Conservation (phyloP, 805 yeast species). For the Crinitomyces ghanaensis region DNA sequence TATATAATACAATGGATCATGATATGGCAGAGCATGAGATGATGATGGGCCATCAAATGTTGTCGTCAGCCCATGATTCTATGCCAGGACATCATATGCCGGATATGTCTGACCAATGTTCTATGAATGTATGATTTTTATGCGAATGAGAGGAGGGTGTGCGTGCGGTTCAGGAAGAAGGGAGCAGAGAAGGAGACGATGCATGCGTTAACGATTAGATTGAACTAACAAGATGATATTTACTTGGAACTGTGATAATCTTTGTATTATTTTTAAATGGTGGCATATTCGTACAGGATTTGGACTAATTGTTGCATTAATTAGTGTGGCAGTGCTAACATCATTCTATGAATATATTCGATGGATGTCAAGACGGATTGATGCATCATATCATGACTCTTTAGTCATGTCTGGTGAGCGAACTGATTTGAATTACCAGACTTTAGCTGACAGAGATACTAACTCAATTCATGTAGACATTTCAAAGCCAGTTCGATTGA, state of each 20-base stretch:
- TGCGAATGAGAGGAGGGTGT: too few species aligned
- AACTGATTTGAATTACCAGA: background rate
- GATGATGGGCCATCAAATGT: too few species aligned
- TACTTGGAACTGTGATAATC: slow-evolving; percentile 65
- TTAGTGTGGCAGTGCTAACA: slow-evolving; percentile 37
- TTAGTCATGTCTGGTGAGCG: background rate
- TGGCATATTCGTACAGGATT: slow-evolving; percentile 56
- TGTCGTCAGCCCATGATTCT: too few species aligned
- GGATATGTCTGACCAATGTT: too few species aligned
- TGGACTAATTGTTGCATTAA: slow-evolving; percentile 42
- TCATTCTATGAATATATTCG: slow-evolving; percentile 55
- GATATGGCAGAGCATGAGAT: too few species aligned
- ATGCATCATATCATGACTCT: slow-evolving; percentile 3
- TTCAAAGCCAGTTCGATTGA: slow-evolving; percentile 1
- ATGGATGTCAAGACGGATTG: slow-evolving; percentile 12
- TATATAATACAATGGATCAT: too few species aligned
- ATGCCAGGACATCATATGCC: too few species aligned
- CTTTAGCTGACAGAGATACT: background rate
- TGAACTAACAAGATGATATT: slow-evolving; percentile 41
- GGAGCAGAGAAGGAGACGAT: too few species aligned
- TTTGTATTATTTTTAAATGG: slow-evolving; percentile 66
- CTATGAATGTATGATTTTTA: too few species aligned
- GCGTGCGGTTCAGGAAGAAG: too few species aligned
- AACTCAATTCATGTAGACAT: slow-evolving; percentile 2
- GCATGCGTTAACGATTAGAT: too few species aligned